Evolutionary conservation across 768 basidiomycete species (phyloP).

Genomic region (Collybiopsis luxurians): DNA sequence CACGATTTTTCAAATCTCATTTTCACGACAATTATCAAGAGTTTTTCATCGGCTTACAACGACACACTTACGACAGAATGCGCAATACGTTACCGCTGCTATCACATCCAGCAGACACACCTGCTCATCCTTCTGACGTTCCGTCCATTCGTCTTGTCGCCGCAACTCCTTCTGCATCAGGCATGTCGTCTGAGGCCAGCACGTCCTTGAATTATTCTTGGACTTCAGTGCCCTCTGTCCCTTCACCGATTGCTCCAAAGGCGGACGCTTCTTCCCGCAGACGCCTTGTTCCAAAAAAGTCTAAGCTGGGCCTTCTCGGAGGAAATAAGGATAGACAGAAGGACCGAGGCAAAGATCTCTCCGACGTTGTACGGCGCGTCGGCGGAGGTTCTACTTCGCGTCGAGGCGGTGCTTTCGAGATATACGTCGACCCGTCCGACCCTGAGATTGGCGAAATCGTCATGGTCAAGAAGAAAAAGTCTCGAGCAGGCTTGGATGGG

Average conservation of each 20-base stretch:
- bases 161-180: conserved; percentile 59
- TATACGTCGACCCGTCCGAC: conserved; percentile 62
- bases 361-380: conserved; percentile 57
- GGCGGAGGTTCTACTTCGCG: conserved; percentile 29
- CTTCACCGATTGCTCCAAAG: conserved; percentile 29
- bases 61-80: conserved; percentile 11
- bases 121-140: conserved; percentile 21
- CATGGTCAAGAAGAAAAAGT: conserved; percentile 77
- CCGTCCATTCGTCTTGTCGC: conserved; percentile 72
- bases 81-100: conserved; percentile 19
- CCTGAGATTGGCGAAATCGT: conserved; percentile 68
- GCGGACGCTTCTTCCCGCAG: conserved; percentile 28
- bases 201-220: conserved; percentile 34
- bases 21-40: conserved; percentile 1
- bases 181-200: conserved; percentile 34
- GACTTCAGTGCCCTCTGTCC: conserved; percentile 26
- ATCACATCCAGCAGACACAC: conserved; percentile 23
- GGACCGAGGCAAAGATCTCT: conserved; percentile 46
- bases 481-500: conserved; percentile 56
- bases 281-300: conserved; percentile 72
- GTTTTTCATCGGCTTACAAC: conserved; percentile 1
- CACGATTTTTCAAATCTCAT: not conserved
- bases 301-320: conserved; percentile 48
- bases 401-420: conserved; percentile 56
- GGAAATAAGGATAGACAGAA: conserved; percentile 24